phyloP scores from a whole-genome alignment of 1,284 basidiomycete species.

The Schizophyllum commune region DNA sequence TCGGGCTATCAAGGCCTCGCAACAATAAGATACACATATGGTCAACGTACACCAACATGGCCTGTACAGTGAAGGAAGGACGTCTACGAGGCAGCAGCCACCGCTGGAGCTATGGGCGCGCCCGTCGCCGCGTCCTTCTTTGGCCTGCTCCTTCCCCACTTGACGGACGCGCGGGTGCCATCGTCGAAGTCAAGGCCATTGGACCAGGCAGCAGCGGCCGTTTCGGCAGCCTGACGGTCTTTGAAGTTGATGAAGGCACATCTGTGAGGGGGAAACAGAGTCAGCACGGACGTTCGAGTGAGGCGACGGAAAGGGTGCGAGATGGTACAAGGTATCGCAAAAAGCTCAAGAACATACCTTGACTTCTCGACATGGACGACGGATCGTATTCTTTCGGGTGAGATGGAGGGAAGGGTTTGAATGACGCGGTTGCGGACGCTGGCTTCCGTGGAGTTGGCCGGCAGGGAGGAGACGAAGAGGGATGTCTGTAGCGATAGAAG shows the following conservation, averaged over 20 bases:
- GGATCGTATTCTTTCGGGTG: slow-evolving; percentile 68
- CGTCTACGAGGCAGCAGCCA: not conserved
- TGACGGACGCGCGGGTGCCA: slow-evolving; percentile 59
- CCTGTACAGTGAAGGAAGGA: slow-evolving; percentile 4
- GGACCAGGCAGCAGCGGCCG: slow-evolving; percentile 80
- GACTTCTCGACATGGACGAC: slow-evolving; percentile 83
- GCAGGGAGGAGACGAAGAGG: slow-evolving; percentile 83
- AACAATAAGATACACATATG: no score
- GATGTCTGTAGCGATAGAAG: slow-evolving; percentile 57
- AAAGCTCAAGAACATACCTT: slow-evolving; percentile 31
- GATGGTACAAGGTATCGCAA: no score
- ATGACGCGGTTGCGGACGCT: slow-evolving; percentile 74
- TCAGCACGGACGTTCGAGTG: no score
- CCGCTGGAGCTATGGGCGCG: slow-evolving; percentile 13
- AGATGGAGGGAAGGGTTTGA: slow-evolving; percentile 62
- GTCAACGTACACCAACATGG: no score
- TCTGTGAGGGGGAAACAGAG: slow-evolving; percentile 30
- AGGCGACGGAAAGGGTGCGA: not conserved
- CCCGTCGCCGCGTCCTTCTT: slow-evolving; percentile 19
- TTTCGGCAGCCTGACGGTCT: slow-evolving; percentile 74
- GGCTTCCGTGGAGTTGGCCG: slow-evolving; percentile 65
- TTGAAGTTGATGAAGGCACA: slow-evolving; percentile 97
- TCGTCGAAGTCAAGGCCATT: slow-evolving; percentile 83
- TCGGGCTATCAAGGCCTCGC: no score
- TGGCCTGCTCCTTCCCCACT: slow-evolving; percentile 78